Conservation (phyloP, 306 rosid genomes). For the Sechiopsis laciniata region DNA sequence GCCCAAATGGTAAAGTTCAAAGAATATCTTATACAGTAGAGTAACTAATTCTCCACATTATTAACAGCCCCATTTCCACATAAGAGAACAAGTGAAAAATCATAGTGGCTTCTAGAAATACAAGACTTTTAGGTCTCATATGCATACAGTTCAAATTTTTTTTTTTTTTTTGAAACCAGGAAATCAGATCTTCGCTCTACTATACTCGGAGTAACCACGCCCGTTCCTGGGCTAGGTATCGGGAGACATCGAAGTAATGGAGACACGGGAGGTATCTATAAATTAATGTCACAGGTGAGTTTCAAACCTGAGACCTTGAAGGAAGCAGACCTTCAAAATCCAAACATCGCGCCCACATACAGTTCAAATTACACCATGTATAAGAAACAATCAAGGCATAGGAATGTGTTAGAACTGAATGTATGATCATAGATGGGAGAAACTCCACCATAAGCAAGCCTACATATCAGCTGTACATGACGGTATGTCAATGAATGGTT, state of each 20-base stretch:
- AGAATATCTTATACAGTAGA: neutral
- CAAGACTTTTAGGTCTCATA: neutral
- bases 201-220: no score
- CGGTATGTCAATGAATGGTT: neutral
- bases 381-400: neutral
- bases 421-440: neutral
- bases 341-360: no score
- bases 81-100: conserved; percentile 8
- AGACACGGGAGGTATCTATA: no score
- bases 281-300: no score
- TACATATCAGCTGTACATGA: neutral
- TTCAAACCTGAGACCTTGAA: no score
- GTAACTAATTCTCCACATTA: neutral
- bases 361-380: neutral
- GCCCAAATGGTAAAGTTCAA: neutral
- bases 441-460: conserved; percentile 17
- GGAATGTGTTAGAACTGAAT: neutral
- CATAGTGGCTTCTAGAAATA: neutral
- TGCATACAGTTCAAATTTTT: conserved; percentile 5
- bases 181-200: no score
- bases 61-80: neutral
- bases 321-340: no score
- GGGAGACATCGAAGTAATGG: no score
- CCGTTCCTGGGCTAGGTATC: no score
- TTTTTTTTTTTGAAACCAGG: no score